Evolutionary conservation across 129 eudicot species (phyloP).

Genomic region (Escallonia rubra): DNA sequence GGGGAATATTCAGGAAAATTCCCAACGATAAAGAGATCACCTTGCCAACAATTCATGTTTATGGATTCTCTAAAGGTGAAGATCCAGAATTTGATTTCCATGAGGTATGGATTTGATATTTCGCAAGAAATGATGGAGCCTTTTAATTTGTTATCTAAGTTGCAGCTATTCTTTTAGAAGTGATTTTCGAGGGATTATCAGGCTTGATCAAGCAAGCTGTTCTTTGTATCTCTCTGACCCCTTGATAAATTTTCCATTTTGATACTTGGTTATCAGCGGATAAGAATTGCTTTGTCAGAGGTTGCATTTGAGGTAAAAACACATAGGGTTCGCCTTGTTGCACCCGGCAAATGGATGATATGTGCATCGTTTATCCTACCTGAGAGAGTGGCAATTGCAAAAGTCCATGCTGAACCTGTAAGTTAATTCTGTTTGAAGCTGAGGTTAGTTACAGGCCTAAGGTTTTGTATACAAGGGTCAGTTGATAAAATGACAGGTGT

Average conservation of each 20-base stretch:
- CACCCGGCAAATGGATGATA: slow-evolving; percentile 98
- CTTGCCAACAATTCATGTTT: slow-evolving; percentile 83
- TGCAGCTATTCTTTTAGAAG: not conserved
- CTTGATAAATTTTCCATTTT: not conserved
- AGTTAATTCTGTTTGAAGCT: not conserved
- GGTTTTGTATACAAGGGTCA: not conserved
- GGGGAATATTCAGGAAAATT: slow-evolving; percentile 51
- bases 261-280: slow-evolving; percentile 41
- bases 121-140: not conserved
- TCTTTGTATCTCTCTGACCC: not conserved
- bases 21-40: slow-evolving; percentile 25
- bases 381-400: slow-evolving; percentile 53
- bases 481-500: no score
- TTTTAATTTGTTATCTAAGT: not conserved
- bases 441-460: not conserved
- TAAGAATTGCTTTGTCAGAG: slow-evolving; percentile 73
- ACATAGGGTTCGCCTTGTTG: slow-evolving; percentile 86
- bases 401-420: not conserved
- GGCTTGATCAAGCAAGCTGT: not conserved
- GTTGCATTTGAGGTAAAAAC: slow-evolving; percentile 70
- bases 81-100: slow-evolving; percentile 96
- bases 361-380: slow-evolving; percentile 94
- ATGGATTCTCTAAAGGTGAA: slow-evolving; percentile 93
- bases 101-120: slow-evolving; percentile 43
- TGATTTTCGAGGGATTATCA: not conserved